Evolutionary conservation across 2,329 filamentous ascomycete species (phyloP).

Genomic region (Cladosporium sp.): DNA sequence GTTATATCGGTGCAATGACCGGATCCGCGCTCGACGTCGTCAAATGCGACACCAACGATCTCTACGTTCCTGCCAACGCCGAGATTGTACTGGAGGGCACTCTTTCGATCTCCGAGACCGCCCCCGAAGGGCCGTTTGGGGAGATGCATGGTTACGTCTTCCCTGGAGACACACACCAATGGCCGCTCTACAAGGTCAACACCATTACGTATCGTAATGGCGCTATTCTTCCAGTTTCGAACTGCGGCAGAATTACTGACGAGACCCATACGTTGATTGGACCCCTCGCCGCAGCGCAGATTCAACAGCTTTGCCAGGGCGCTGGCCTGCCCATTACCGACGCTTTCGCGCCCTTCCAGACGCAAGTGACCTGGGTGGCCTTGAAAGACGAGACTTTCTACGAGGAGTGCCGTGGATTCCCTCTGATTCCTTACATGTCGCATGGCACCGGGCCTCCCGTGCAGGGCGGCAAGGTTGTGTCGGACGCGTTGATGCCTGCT

Average conservation of each 20-base stretch:
- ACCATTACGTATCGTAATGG: constrained; percentile 46
- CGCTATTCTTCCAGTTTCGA: constrained; percentile 46
- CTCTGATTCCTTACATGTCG: constrained; percentile 46
- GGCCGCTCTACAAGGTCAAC: constrained; percentile 43
- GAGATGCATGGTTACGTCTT: constrained; percentile 14
- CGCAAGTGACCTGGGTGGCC: constrained; percentile 49
- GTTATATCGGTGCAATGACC: constrained; percentile 46
- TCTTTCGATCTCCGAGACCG: constrained; percentile 35
- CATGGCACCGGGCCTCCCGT: constrained; percentile 35
- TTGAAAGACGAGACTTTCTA: constrained; percentile 46
- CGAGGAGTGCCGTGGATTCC: constrained; percentile 43
- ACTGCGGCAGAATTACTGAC: constrained; percentile 41
- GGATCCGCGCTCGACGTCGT: constrained; percentile 45
- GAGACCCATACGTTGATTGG: constrained; percentile 41
- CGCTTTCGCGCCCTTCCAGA: constrained; percentile 44
- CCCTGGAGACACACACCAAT: constrained; percentile 36
- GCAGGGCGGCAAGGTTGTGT: constrained; percentile 42
- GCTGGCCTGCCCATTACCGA: constrained; percentile 47
- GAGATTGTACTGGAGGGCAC: constrained; percentile 52
- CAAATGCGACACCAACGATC: constrained; percentile 50
- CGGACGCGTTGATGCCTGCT: no score
- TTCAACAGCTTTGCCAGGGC: constrained; percentile 17
- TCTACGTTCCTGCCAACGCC: constrained; percentile 46
- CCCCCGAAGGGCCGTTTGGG: no score
- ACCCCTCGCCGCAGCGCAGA: no score